A percentile compares a stretch with the other conserved stretches of the same genome.
Conservation (phyloP, 768 basidiomycete genomes). For the Boletus barrowsii region DNA sequence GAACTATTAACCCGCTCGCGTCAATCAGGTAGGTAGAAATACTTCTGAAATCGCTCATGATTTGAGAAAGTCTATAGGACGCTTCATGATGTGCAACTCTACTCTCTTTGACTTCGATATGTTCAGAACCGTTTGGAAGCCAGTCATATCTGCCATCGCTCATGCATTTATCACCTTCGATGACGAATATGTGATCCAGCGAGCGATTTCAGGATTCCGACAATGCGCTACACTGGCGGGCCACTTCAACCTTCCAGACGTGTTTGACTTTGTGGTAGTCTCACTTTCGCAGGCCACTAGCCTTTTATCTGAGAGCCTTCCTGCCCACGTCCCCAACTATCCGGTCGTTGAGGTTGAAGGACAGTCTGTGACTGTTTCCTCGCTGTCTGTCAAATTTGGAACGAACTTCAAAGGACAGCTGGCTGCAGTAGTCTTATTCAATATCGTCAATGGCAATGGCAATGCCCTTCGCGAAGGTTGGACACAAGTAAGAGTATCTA, state of each 20-base stretch:
- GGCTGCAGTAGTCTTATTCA: conserved; percentile 95
- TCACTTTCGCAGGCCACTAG: conserved; percentile 92
- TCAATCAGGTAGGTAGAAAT: conserved; percentile 58
- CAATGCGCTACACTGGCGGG: conserved; percentile 94
- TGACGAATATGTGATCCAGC: conserved; percentile 95
- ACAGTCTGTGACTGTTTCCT: conserved; percentile 86
- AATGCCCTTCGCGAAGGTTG: conserved; percentile 93
- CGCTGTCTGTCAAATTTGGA: conserved; percentile 89
- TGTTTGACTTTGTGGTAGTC: conserved; percentile 94
- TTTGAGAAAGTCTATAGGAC: conserved; percentile 48
- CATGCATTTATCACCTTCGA: conserved; percentile 95
- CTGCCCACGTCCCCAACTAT: conserved; percentile 73
- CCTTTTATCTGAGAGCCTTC: conserved; percentile 70
- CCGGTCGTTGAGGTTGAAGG: conserved; percentile 89
- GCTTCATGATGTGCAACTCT: conserved; percentile 70
- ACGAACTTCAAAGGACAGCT: conserved; percentile 94
- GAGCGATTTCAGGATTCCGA: conserved; percentile 92
- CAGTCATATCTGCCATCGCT: conserved; percentile 89
- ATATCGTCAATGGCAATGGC: conserved; percentile 95
- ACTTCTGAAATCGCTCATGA: conserved; percentile 1
- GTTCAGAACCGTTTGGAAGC: conserved; percentile 93
- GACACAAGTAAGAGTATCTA: conserved; percentile 61
- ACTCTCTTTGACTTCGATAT: conserved; percentile 83
- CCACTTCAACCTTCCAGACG: conserved; percentile 85
- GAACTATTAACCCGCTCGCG: conserved; percentile 81